Evolutionary conservation across 2,329 filamentous ascomycete species (phyloP).

Genomic region (Pestalotiopsis sp.): DNA sequence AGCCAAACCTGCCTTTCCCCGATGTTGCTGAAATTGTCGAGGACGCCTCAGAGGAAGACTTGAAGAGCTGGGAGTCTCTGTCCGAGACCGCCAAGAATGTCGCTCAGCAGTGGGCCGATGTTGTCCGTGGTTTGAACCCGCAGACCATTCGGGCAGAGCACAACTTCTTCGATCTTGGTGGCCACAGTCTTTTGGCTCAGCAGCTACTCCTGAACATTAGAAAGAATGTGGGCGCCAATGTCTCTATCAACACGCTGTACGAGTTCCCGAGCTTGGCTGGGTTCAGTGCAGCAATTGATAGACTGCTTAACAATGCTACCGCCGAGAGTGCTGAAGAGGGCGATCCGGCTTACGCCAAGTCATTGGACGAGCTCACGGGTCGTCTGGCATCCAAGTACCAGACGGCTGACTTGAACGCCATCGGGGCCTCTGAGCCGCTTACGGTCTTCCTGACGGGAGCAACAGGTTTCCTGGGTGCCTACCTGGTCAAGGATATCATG

Average conservation of each 20-base stretch:
- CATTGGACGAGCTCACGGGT: conserved; percentile 44
- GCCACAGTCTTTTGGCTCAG: conserved; percentile 79
- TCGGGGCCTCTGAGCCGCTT: conserved; percentile 20
- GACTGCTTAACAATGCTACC: conserved; percentile 24
- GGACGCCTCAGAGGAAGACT: conserved; percentile 41
- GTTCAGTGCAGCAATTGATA: conserved; percentile 54
- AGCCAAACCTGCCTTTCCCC: conserved; percentile 76
- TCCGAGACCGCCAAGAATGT: conserved; percentile 63
- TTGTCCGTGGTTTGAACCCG: conserved; percentile 66
- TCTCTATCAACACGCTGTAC: conserved; percentile 72
- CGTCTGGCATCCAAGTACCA: conserved; percentile 39
- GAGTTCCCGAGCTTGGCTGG: conserved; percentile 53
- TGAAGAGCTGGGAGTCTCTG: conserved; percentile 41
- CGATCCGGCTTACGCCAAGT: conserved; percentile 49
- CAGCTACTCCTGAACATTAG: conserved; percentile 72
- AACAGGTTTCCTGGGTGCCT: conserved; percentile 86
- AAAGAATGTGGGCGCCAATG: conserved; percentile 42
- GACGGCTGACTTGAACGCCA: conserved; percentile 22
- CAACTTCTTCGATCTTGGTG: conserved; percentile 78
- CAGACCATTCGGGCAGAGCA: conserved; percentile 63
- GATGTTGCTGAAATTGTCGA: conserved; percentile 66
- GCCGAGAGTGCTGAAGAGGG: conserved; percentile 31
- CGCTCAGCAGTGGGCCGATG: conserved; percentile 71
- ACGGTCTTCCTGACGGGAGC: conserved; percentile 85
- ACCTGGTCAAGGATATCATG: conserved; percentile 75